Conservation (phyloP, 495 filamentous ascomycete genomes). For the Xylaria bambusicola region DNA sequence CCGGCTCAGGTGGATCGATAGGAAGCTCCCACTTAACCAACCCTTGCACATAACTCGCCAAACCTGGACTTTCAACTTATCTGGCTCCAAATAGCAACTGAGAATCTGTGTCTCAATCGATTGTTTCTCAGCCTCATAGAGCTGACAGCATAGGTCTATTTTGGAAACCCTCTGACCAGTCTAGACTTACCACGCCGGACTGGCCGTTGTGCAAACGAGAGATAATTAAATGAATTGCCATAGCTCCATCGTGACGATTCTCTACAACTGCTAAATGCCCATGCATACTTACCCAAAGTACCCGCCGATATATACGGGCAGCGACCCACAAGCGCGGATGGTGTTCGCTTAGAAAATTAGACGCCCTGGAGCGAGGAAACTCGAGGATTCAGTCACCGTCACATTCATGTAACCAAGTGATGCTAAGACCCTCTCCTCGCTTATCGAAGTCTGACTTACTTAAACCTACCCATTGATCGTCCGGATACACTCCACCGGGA, state of each 20-base stretch:
- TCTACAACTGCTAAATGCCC: neutral
- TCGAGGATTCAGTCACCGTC: slow-evolving; percentile 1
- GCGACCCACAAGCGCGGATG: slow-evolving; percentile 12
- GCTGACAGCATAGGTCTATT: slow-evolving; percentile 11
- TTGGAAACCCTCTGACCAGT: slow-evolving; percentile 4
- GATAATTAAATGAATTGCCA: neutral
- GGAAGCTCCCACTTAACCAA: neutral
- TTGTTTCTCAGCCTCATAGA: slow-evolving; percentile 11
- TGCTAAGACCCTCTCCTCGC: slow-evolving; percentile 10
- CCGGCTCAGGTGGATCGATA: slow-evolving; percentile 1
- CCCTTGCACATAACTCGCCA: no score
- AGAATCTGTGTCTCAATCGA: slow-evolving; percentile 5
- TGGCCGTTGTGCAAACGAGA: no score
- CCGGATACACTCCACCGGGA: slow-evolving; percentile 6
- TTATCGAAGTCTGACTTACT: slow-evolving; percentile 17
- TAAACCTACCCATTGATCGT: no score
- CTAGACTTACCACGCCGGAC: slow-evolving; percentile 11
- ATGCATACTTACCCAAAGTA: neutral
- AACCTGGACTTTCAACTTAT: no score
- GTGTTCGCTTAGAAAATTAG: slow-evolving; percentile 18
- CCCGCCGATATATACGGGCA: neutral
- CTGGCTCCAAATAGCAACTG: slow-evolving; percentile 19
- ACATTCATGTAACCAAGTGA: neutral
- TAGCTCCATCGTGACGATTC: slow-evolving; percentile 1
- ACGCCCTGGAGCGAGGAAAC: slow-evolving; percentile 10